A percentile compares a stretch with the other conserved stretches of the same genome.
Conservation (phyloP, 345 rosid genomes). For the Rhizophora mangle region DNA sequence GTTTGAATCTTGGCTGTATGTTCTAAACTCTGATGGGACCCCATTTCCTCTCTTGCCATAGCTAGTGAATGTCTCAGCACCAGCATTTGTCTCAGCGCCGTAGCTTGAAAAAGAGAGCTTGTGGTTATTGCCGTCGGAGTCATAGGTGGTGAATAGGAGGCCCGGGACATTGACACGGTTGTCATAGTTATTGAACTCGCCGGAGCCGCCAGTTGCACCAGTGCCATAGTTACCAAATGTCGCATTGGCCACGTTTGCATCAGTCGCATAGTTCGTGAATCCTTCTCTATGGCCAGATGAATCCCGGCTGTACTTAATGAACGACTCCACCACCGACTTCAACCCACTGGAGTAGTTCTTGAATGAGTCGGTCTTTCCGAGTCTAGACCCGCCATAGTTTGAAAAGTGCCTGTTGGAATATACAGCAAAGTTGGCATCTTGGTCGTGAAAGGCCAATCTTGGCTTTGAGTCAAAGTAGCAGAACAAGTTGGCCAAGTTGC, state of each 20-base stretch:
- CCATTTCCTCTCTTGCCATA: constrained; percentile 33
- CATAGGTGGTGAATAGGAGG: constrained; percentile 30
- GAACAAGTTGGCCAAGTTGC: constrained; percentile 23
- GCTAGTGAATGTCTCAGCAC: constrained; percentile 22
- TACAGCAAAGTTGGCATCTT: constrained; percentile 21
- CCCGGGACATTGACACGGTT: constrained; percentile 29
- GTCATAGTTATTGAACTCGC: constrained; percentile 23
- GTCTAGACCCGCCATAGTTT: constrained; percentile 21
- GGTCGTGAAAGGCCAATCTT: not conserved
- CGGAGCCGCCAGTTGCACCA: constrained; percentile 28
- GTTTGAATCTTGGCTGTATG: constrained; percentile 24
- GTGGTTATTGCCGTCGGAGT: constrained; percentile 27
- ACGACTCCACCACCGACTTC: constrained; percentile 24
- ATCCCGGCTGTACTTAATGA: constrained; percentile 22
- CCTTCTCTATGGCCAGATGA: constrained; percentile 20
- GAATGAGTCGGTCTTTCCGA: constrained; percentile 27
- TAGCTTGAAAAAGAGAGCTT: constrained; percentile 26
- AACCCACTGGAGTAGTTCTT: constrained; percentile 34
- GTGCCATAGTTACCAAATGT: constrained; percentile 30
- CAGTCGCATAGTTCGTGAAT: constrained; percentile 23
- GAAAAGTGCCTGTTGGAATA: constrained; percentile 26
- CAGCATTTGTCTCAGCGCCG: constrained; percentile 27
- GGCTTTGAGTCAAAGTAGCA: constrained; percentile 21
- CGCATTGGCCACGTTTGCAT: constrained; percentile 31
- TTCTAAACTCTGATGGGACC: constrained; percentile 24